Base-by-base conservation (phyloP, 2,329 filamentous ascomycete genomes). In the Claviceps pazoutovae region DNA sequence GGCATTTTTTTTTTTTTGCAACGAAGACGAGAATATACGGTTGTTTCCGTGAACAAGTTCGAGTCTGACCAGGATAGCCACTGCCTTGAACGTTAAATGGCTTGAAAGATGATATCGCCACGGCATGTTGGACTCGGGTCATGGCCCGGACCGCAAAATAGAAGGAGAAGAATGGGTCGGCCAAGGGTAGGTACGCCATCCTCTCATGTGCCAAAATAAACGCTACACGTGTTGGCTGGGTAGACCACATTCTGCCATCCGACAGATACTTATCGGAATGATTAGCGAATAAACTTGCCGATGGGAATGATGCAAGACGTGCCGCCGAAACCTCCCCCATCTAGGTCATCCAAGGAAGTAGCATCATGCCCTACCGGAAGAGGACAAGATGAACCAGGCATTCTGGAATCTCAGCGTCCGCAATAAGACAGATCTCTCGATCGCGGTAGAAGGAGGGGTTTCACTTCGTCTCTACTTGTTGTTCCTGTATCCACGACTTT, bases 31-130 rank as follows among this genome's bases (percentile, higher is more conserved):
- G 16, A 46, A 7, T 1, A n/a, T 16, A 17, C 51, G 34, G 45
- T 52, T 53, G 53, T 49, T 49, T 52, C 53, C 48, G 54, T 53
- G 53, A 52, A 51, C 46, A 46, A 47, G 46, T 46, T 49, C 30
- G 36, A 45, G n/a, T 30, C 7, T 34, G 49, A 48, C 41, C 44
- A 51, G 43, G 49, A 49, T 41, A 39, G 3, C 26, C n/a, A 37
- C 45, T 5, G 30, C 9, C 17, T 50, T 26, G 43, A 26, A 52
- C 41, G 53, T 38, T 23, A 21, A 30, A 36, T 51, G 48, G 23
- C 45, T 16, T n/a, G 16, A 21, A 48, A 39, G 30, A 49, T 4
- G n/a, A 36, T 16, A 23, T 48, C 16, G n/a, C 34, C 38, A 44
- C n/a, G 47, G 42, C 41, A 50, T 46, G 43, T 17, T 46, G 36